Percentiles rank a stretch among this genome's conserved stretches.
Evolutionary conservation across 148 eudicot genomes (phyloP).

Genomic region (Diospyros lotus): DNA sequence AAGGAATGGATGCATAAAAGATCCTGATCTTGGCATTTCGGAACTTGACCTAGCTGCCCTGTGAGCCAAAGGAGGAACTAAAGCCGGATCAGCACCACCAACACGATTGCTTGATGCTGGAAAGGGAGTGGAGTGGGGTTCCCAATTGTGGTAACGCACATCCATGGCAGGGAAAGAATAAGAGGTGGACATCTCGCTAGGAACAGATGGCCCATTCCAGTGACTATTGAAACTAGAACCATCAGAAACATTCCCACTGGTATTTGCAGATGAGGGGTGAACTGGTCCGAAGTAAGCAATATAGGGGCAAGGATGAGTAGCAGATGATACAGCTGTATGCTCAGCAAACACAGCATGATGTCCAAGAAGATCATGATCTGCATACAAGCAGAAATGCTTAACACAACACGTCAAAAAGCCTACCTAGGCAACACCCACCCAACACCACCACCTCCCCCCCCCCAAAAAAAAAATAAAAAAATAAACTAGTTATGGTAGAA

Average conservation of each 20-base stretch:
- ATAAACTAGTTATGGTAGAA: not conserved
- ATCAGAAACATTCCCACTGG: slow-evolving; percentile 50
- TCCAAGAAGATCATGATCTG: slow-evolving; percentile 85
- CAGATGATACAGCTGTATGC: slow-evolving; percentile 67
- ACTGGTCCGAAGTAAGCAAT: slow-evolving; percentile 72
- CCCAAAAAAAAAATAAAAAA: too few species aligned
- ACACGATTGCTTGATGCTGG: slow-evolving; percentile 41
- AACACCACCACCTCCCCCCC: too few species aligned
- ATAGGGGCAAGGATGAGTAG: slow-evolving; percentile 79
- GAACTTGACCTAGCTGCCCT: slow-evolving; percentile 57
- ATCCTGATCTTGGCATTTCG: slow-evolving; percentile 66
- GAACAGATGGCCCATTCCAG: slow-evolving; percentile 68
- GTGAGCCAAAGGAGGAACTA: slow-evolving; percentile 44
- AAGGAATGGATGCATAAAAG: slow-evolving; percentile 55
- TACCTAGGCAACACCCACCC: too few species aligned
- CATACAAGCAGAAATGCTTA: slow-evolving; percentile 11
- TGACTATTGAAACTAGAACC: slow-evolving; percentile 58
- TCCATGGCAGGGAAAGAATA: slow-evolving; percentile 71
- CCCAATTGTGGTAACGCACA: slow-evolving; percentile 68
- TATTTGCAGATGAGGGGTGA: slow-evolving; percentile 59
- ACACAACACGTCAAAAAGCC: not conserved
- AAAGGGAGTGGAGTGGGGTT: slow-evolving; percentile 50
- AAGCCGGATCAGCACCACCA: slow-evolving; percentile 56
- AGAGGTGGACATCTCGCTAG: slow-evolving; percentile 57
- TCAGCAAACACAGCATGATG: slow-evolving; percentile 75